Conservation (phyloP, 2,329 filamentous ascomycete species). For the Fusarium solani-melongenae region DNA sequence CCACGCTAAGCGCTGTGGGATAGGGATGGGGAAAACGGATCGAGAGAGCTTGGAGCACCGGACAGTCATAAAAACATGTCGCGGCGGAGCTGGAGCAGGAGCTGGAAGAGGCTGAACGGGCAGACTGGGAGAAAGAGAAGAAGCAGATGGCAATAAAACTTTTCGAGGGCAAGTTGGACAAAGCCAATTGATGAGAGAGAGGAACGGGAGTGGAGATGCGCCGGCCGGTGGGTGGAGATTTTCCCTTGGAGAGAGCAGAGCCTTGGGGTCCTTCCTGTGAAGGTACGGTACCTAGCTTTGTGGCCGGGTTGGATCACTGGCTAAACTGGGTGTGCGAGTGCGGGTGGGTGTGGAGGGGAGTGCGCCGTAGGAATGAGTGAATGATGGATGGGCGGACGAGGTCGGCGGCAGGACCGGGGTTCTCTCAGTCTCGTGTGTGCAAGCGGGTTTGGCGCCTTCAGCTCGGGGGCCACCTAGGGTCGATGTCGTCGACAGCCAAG, state of each 20-base stretch:
- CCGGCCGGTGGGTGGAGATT: constrained; percentile 42
- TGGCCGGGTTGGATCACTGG: constrained; percentile 39
- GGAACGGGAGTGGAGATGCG: constrained; percentile 44
- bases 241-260: constrained; percentile 40
- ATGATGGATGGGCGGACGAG: constrained; percentile 41
- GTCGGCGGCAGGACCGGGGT: constrained; percentile 44
- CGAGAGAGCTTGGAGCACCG: constrained; percentile 37
- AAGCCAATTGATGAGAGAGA: constrained; percentile 46
- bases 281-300: constrained; percentile 31
- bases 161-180: constrained; percentile 45
- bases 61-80: constrained; percentile 43
- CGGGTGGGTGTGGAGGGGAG: constrained; percentile 29
- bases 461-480: constrained; percentile 40
- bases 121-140: constrained; percentile 24
- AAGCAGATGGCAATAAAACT: constrained; percentile 44
- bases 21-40: constrained; percentile 34
- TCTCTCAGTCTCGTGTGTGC: constrained; percentile 34
- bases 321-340: constrained; percentile 27
- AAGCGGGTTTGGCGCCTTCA: constrained; percentile 50
- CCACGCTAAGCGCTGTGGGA: constrained; percentile 39
- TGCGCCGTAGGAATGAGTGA: constrained; percentile 37
- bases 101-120: constrained; percentile 42
- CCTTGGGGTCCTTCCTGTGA: constrained; percentile 39
- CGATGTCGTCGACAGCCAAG: constrained; percentile 38
- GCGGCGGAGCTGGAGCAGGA: constrained; percentile 37